Percentiles rank a stretch among this genome's conserved stretches.
Conservation (phyloP, 768 basidiomycete genomes). For the Phylloporus sp. region DNA sequence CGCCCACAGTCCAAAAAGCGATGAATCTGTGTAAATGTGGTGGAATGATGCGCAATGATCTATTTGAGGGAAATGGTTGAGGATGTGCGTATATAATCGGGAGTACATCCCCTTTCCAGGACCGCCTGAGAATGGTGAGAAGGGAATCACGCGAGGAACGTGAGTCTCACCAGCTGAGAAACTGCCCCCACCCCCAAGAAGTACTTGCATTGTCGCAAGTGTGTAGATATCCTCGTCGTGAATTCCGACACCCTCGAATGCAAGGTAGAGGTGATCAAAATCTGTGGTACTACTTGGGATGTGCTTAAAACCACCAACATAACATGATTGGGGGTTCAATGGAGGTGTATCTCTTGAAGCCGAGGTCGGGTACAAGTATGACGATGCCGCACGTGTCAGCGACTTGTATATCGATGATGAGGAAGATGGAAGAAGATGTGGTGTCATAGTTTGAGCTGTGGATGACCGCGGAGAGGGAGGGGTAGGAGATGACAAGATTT, state of each 20-base stretch:
- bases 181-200: conserved; percentile 92
- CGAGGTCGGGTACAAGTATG: conserved; percentile 53
- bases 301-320: conserved; percentile 82
- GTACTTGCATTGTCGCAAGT: conserved; percentile 88
- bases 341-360: conserved; percentile 7
- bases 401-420: conserved; percentile 57
- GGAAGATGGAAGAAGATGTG: conserved; percentile 55
- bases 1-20: conserved; percentile 87
- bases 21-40: conserved; percentile 93
- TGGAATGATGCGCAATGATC: conserved; percentile 97
- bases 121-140: conserved; percentile 51
- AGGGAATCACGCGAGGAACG: not conserved
- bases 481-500: conserved; percentile 28
- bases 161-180: conserved; percentile 76
- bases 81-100: conserved; percentile 89
- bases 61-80: conserved; percentile 89
- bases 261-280: conserved; percentile 91
- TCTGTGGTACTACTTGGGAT: conserved; percentile 58
- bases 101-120: conserved; percentile 99
- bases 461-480: conserved; percentile 25
- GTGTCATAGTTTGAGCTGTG: conserved; percentile 37
- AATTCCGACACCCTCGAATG: conserved; percentile 87
- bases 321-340: conserved; percentile 42
- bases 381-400: conserved; percentile 69
- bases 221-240: conserved; percentile 90